Conservation (phyloP, 148 eudicot genomes). For the Chenopodium berlandieri region DNA sequence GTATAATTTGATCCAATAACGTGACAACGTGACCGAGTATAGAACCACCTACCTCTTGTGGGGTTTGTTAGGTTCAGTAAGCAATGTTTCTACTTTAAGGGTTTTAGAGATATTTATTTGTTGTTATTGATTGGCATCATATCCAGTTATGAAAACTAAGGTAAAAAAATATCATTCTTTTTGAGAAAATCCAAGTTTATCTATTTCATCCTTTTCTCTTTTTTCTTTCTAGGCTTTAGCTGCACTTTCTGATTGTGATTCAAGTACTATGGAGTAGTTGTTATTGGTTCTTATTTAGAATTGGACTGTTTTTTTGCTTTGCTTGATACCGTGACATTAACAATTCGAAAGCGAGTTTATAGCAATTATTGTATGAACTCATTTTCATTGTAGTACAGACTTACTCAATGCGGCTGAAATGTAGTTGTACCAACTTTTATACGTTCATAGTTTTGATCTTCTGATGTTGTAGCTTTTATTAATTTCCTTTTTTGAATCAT, state of each 20-base stretch:
- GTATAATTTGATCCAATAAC: too few species aligned
- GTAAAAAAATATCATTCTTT: neutral
- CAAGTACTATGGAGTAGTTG: too few species aligned
- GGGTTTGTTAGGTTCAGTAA: neutral
- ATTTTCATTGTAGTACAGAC: neutral
- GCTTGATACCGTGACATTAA: neutral
- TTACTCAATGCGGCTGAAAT: neutral
- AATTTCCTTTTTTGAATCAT: neutral
- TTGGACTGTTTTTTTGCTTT: neutral
- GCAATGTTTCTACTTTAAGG: neutral
- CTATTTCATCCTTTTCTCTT: too few species aligned
- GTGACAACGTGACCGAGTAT: neutral
- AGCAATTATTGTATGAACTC: neutral
- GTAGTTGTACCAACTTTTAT: neutral
- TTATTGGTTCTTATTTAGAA: neutral
- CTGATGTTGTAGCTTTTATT: neutral
- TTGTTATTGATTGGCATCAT: slow-evolving; percentile 2
- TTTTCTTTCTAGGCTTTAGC: neutral
- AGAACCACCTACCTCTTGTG: too few species aligned
- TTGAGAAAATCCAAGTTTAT: too few species aligned
- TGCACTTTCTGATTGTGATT: neutral
- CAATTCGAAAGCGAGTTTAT: neutral
- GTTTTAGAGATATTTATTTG: neutral
- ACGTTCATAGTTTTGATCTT: neutral
- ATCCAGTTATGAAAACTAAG: neutral